These are phyloP conservation scores for Tetracentron sinense DNA, from an alignment of 164 flowering plant genomes.

Conservation along the genomic window DNA sequence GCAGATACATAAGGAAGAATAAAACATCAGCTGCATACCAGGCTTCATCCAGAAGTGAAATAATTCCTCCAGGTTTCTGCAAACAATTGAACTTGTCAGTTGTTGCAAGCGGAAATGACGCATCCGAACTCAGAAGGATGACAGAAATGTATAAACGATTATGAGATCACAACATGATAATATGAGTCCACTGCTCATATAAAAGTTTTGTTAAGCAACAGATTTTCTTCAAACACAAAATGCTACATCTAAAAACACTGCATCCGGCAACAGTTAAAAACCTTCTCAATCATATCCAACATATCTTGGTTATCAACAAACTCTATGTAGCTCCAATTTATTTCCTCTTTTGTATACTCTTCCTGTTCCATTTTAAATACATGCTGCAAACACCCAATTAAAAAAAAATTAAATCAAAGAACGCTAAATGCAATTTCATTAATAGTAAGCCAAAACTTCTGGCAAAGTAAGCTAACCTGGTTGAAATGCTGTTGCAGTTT, in stretches of 20 bases:
- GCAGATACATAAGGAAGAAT: not conserved
- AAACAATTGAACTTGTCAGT: slow-evolving; percentile 11
- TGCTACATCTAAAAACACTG: not conserved
- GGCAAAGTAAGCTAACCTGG: slow-evolving; percentile 50
- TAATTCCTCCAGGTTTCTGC: slow-evolving; percentile 99
- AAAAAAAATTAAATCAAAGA: slow-evolving; percentile 1
- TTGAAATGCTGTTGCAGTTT: slow-evolving; percentile 97
- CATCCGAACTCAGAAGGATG: not conserved
- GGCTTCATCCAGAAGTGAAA: slow-evolving; percentile 96
- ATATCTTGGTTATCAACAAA: slow-evolving; percentile 98
- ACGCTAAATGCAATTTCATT: not conserved
- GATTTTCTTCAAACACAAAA: not conserved
- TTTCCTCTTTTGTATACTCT: slow-evolving; percentile 89
- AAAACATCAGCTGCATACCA: slow-evolving; percentile 51
- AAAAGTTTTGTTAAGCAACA: not conserved
- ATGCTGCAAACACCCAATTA: slow-evolving; percentile 54
- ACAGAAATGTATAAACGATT: not conserved
- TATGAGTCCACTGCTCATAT: not conserved
- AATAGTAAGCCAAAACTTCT: not conserved
- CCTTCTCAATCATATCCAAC: slow-evolving; percentile 94
- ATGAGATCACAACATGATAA: not conserved
- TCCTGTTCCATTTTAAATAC: no score
- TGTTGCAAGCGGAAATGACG: not conserved
- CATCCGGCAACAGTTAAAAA: slow-evolving; percentile 12
- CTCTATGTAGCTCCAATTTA: no score